Percentiles rank a stretch among this genome's conserved stretches.
These are phyloP conservation scores for Pythium grandisporangium DNA, from an alignment of 352 stramenopile genomes.

Conservation along the genomic window DNA sequence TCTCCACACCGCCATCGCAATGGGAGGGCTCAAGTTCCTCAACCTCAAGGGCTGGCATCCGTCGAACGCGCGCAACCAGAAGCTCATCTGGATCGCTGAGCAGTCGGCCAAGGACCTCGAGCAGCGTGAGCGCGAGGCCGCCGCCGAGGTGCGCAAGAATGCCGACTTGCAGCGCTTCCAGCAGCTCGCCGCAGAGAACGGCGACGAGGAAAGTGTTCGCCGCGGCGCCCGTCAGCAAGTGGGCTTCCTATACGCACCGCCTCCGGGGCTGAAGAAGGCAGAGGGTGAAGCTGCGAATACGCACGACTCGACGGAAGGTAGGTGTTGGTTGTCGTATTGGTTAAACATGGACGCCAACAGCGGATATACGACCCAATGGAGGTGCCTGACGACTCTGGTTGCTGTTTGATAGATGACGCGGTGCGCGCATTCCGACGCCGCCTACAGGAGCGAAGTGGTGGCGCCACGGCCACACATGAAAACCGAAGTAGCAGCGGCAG, in stretches of 20 bases:
- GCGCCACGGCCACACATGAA: not conserved
- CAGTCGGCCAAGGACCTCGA: constrained; percentile 45
- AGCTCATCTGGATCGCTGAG: constrained; percentile 78
- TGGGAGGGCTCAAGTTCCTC: constrained; percentile 78
- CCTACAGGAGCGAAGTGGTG: constrained; percentile 22
- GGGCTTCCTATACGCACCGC: constrained; percentile 65
- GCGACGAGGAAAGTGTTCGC: constrained; percentile 33
- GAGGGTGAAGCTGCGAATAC: constrained; percentile 14
- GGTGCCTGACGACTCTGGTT: too few relatives aligned
- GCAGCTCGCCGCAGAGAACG: constrained; percentile 39
- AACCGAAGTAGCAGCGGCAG: constrained; percentile 12
- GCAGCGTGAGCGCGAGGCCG: constrained; percentile 46
- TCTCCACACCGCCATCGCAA: too few relatives aligned
- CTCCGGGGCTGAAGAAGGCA: constrained; percentile 49
- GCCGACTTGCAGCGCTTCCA: constrained; percentile 44
- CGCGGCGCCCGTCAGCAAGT: constrained; percentile 46
- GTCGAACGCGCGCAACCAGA: constrained; percentile 74
- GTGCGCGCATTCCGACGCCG: constrained; percentile 57
- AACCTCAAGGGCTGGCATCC: constrained; percentile 77
- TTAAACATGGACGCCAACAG: too few relatives aligned
- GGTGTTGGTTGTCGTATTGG: not conserved
- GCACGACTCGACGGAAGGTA: constrained; percentile 21
- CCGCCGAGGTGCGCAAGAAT: constrained; percentile 54
- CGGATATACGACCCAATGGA: too few relatives aligned
- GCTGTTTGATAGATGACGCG: constrained; percentile 31